Evolutionary conservation across 805 yeast genomes (phyloP).

Genomic region (Barnettozyma californica): DNA sequence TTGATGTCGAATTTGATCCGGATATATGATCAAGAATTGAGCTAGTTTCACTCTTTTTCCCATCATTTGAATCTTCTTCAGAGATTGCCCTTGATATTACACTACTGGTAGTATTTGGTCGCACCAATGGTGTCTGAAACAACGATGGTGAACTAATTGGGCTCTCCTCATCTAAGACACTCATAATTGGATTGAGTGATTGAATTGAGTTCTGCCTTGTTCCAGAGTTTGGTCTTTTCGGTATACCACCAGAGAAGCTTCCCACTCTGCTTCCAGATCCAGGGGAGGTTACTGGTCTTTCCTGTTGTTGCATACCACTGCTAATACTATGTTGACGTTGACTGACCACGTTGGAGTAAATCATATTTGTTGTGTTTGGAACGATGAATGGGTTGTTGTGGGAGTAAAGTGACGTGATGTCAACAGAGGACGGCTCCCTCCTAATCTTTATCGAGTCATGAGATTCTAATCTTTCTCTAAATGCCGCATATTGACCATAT

Average conservation of each 20-base stretch:
- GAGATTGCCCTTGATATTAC: neutral
- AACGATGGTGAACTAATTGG: neutral
- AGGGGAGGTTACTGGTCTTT: neutral
- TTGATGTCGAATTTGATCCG: conserved; percentile 2
- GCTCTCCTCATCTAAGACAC: conserved; percentile 9
- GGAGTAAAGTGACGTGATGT: conserved; percentile 33
- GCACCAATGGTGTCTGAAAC: neutral
- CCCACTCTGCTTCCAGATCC: neutral
- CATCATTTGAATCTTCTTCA: conserved; percentile 9
- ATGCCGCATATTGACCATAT: neutral
- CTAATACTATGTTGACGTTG: conserved; percentile 6
- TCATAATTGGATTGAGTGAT: conserved; percentile 8
- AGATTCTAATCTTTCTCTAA: conserved; percentile 20
- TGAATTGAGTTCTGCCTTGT: conserved; percentile 3
- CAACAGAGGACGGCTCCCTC: conserved; percentile 28
- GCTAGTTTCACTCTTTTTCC: conserved; percentile 13
- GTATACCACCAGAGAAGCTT: neutral
- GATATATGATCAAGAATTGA: conserved; percentile 6
- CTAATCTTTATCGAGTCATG: conserved; percentile 26
- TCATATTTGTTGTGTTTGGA: conserved; percentile 4
- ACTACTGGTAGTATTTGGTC: neutral
- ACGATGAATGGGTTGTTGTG: conserved; percentile 11
- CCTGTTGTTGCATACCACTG: neutral
- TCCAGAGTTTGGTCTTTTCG: conserved; percentile 1
- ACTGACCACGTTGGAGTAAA: conserved; percentile 3